Conservation (phyloP, 805 yeast species). For the Yueomyces sp. region DNA sequence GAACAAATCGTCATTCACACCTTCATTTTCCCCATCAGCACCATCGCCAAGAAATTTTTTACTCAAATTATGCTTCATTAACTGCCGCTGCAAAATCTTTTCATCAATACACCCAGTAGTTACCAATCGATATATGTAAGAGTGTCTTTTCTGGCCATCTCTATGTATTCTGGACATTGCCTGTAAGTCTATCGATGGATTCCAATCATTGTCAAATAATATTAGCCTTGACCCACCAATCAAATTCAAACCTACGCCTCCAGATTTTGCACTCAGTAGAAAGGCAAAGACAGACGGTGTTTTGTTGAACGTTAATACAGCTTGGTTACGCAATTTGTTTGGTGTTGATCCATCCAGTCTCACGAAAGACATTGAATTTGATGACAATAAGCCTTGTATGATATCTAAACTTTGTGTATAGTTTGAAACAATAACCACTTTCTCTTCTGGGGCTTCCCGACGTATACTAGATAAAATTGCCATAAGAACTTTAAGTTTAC, state of each 20-base stretch:
- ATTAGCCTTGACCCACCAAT: conserved; percentile 81
- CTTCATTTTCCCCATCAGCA: conserved; percentile 13
- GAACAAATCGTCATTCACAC: conserved; percentile 52
- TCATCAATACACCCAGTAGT: conserved; percentile 91
- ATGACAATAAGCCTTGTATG: conserved; percentile 41
- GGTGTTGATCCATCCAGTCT: conserved; percentile 83
- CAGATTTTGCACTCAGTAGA: conserved; percentile 76
- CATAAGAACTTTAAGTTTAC: conserved; percentile 53
- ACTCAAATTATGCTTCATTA: conserved; percentile 70
- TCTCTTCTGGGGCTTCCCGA: conserved; percentile 36
- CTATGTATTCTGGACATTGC: conserved; percentile 94
- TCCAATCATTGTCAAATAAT: conserved; percentile 92
- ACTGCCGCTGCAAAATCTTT: conserved; percentile 82
- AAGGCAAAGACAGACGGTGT: conserved; percentile 42
- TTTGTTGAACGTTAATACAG: conserved; percentile 59
- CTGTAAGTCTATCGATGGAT: conserved; percentile 83
- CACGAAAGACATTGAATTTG: conserved; percentile 35
- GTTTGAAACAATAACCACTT: conserved; percentile 75
- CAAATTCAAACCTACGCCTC: conserved; percentile 85
- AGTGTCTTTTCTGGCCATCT: conserved; percentile 78
- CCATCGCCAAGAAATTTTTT: conserved; percentile 44
- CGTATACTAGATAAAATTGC: conserved; percentile 40
- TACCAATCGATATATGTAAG: conserved; percentile 66
- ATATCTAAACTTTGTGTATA: conserved; percentile 80
- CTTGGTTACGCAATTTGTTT: conserved; percentile 43